A percentile compares a stretch with the other conserved stretches of the same genome.
Conservation (phyloP, 257 asterid genomes). For the Ophiorrhiza pumila region DNA sequence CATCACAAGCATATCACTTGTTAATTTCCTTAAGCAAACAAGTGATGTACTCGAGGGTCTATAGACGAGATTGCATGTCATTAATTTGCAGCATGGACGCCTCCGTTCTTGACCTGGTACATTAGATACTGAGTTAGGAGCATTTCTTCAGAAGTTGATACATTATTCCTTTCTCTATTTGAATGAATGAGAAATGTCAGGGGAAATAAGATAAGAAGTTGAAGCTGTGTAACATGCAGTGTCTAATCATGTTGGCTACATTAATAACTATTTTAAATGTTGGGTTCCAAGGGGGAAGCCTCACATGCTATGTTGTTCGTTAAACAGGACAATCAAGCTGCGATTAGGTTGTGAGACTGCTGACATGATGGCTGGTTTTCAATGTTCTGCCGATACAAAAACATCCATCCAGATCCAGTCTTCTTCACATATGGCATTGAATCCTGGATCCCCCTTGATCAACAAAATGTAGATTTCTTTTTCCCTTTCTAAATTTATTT, state of each 20-base stretch:
- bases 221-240: slow-evolving; percentile 2
- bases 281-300: slow-evolving; percentile 25
- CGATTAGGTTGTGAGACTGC: slow-evolving; percentile 34
- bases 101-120: not conserved
- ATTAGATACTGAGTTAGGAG: not conserved
- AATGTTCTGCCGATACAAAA: slow-evolving; percentile 16
- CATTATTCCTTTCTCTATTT: not conserved
- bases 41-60: not conserved
- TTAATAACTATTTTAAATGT: slow-evolving; percentile 24
- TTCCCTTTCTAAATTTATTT: slow-evolving; percentile 4
- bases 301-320: slow-evolving; percentile 38
- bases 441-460: slow-evolving; percentile 21
- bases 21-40: not conserved
- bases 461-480: slow-evolving; percentile 26
- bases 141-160: not conserved
- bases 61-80: not conserved
- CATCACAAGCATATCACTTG: not conserved
- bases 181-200: not conserved
- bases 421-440: slow-evolving; percentile 26
- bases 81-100: not conserved
- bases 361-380: slow-evolving; percentile 29
- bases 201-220: slow-evolving; percentile 8
- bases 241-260: slow-evolving; percentile 23
- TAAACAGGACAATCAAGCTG: slow-evolving; percentile 45
- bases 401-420: slow-evolving; percentile 23